Evolutionary conservation across 805 yeast genomes (phyloP).

Genomic region (Torulaspora microellipsoides): DNA sequence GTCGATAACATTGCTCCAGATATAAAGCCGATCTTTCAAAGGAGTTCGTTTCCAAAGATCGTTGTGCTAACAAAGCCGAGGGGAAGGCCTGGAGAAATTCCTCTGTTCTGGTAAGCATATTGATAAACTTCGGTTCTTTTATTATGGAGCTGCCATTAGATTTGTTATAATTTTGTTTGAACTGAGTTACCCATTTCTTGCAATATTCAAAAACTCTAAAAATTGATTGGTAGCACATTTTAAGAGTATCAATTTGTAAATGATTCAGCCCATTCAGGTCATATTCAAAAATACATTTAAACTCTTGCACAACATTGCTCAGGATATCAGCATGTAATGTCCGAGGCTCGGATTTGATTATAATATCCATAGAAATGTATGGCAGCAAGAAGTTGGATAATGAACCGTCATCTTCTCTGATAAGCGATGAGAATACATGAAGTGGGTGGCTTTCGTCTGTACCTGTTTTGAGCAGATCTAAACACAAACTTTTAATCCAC

Average conservation of each 20-base stretch:
- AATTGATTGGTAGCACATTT: slow-evolving; percentile 63
- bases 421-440: slow-evolving; percentile 56
- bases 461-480: slow-evolving; percentile 51
- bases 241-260: slow-evolving; percentile 54
- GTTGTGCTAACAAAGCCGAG: slow-evolving; percentile 62
- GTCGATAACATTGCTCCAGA: slow-evolving; percentile 68
- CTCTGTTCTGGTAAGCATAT: slow-evolving; percentile 38
- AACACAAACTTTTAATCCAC: slow-evolving; percentile 71
- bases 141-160: slow-evolving; percentile 27
- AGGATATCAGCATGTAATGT: slow-evolving; percentile 37
- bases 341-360: slow-evolving; percentile 47
- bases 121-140: slow-evolving; percentile 20
- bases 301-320: slow-evolving; percentile 51
- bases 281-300: slow-evolving; percentile 51
- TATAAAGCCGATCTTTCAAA: slow-evolving; percentile 85
- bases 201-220: slow-evolving; percentile 81
- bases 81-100: slow-evolving; percentile 54
- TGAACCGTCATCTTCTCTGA: slow-evolving; percentile 64
- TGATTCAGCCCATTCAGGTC: slow-evolving; percentile 44
- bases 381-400: slow-evolving; percentile 72
- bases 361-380: slow-evolving; percentile 62
- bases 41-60: slow-evolving; percentile 79
- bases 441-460: slow-evolving; percentile 43
- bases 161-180: slow-evolving; percentile 34
- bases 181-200: slow-evolving; percentile 61